Evolutionary conservation across 2,329 filamentous ascomycete genomes (phyloP).

Genomic region (Ophiostoma populinum): DNA sequence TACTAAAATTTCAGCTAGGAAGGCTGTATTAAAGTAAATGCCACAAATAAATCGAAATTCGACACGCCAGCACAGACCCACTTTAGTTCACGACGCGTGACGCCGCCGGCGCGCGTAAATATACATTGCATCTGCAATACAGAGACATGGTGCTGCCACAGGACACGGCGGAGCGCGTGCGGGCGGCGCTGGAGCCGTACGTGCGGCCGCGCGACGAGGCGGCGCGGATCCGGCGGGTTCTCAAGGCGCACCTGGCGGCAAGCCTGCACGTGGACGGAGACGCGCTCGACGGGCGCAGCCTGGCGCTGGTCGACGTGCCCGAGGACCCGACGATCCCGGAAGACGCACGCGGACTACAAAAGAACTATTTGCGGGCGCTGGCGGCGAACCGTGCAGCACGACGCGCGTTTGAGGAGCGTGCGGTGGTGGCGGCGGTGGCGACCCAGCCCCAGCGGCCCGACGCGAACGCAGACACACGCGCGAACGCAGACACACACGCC

Average conservation of each 20-base stretch:
- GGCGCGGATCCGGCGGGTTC: constrained; percentile 35
- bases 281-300: constrained; percentile 8
- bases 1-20: too few species aligned
- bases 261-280: constrained; percentile 18
- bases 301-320: constrained; percentile 29
- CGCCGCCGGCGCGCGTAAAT: too few species aligned
- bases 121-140: not conserved
- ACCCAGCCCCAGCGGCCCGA: not conserved
- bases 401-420: constrained; percentile 18
- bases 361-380: constrained; percentile 37
- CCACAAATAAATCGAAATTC: too few species aligned
- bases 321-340: constrained; percentile 18
- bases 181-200: constrained; percentile 27
- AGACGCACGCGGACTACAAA: constrained; percentile 29
- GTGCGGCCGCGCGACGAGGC: constrained; percentile 40
- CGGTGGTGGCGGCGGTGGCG: constrained; percentile 10
- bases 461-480: too few species aligned
- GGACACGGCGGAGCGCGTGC: constrained; percentile 8
- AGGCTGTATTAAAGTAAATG: too few species aligned
- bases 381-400: constrained; percentile 33
- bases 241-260: constrained; percentile 35
- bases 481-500: too few species aligned
- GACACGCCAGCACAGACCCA: too few species aligned
- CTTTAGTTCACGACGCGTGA: too few species aligned
- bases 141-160: constrained; percentile 5